Percentiles rank a stretch among this genome's conserved stretches.
These are phyloP conservation scores for Boletellus emodensis DNA, from an alignment of 768 basidiomycete species.

Conservation along the genomic window DNA sequence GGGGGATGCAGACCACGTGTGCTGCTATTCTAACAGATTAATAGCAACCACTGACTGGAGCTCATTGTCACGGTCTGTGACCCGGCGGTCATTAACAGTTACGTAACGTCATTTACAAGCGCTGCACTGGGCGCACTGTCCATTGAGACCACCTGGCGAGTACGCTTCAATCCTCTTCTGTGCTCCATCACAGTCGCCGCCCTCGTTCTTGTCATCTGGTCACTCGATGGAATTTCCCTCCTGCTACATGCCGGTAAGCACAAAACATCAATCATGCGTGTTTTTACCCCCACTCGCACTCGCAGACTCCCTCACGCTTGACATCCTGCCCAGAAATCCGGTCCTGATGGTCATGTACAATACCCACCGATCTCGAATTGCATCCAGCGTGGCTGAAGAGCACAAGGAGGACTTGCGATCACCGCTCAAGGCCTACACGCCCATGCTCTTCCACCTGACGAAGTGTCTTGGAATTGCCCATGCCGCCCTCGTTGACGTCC, in stretches of 20 bases:
- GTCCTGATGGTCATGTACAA: conserved; percentile 24
- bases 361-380: conserved; percentile 19
- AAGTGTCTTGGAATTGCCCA: conserved; percentile 37
- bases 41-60: neutral
- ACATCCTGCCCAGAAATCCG: conserved; percentile 6
- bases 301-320: conserved; percentile 4
- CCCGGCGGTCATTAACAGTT: neutral
- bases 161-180: neutral
- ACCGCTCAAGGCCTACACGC: conserved; percentile 26
- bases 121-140: neutral
- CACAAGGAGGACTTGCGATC: conserved; percentile 30
- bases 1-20: neutral
- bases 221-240: neutral
- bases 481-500: conserved; percentile 9
- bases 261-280: no score
- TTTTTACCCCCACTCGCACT: neutral
- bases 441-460: conserved; percentile 39
- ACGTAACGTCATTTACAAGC: neutral
- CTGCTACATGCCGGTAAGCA: neutral
- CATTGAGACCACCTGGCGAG: neutral
- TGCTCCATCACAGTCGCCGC: neutral
- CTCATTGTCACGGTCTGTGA: neutral
- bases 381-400: conserved; percentile 18
- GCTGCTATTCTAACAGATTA: no score
- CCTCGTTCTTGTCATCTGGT: neutral